Conservation (phyloP, 2,329 filamentous ascomycete genomes). For the Colletotrichum cuscutae region DNA sequence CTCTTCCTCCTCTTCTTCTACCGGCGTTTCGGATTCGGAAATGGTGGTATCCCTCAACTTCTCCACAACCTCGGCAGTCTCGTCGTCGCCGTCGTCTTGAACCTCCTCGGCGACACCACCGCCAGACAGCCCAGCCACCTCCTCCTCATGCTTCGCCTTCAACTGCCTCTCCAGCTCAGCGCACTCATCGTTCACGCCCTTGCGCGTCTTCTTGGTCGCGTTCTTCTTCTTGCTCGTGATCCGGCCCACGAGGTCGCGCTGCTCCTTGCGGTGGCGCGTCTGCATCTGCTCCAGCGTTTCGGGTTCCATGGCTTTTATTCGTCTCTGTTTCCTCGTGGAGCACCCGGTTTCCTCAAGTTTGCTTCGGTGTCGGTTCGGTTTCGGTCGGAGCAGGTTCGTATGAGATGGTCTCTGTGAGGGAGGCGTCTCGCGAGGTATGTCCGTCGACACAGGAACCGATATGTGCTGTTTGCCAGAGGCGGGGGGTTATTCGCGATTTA, state of each 20-base stretch:
- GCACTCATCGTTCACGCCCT: slow-evolving; percentile 81
- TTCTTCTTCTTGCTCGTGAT: slow-evolving; percentile 97
- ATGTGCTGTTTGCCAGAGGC: background rate
- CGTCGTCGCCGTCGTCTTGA: slow-evolving; percentile 16
- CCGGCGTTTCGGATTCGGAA: slow-evolving; percentile 34
- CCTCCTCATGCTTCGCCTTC: slow-evolving; percentile 73
- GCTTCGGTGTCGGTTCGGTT: background rate
- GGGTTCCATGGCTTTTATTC: slow-evolving; percentile 40
- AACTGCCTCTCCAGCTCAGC: slow-evolving; percentile 74
- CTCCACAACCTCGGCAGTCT: background rate
- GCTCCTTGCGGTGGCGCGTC: slow-evolving; percentile 86
- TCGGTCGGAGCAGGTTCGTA: too few relatives aligned
- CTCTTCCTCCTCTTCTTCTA: slow-evolving; percentile 34
- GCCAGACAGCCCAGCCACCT: slow-evolving; percentile 59
- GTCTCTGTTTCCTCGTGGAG: too few relatives aligned
- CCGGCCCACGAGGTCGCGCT: slow-evolving; percentile 83
- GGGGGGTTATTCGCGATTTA: background rate
- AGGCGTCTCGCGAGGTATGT: background rate
- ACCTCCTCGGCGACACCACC: slow-evolving; percentile 7
- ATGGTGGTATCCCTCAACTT: slow-evolving; percentile 38
- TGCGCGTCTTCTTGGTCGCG: slow-evolving; percentile 87
- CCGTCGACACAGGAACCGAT: background rate
- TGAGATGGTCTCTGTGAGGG: too few relatives aligned
- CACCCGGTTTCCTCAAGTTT: too few relatives aligned
- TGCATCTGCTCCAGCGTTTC: slow-evolving; percentile 80